These are phyloP conservation scores for Aspergillus sp. DNA, from an alignment of 2,329 filamentous ascomycete species.

Conservation along the genomic window DNA sequence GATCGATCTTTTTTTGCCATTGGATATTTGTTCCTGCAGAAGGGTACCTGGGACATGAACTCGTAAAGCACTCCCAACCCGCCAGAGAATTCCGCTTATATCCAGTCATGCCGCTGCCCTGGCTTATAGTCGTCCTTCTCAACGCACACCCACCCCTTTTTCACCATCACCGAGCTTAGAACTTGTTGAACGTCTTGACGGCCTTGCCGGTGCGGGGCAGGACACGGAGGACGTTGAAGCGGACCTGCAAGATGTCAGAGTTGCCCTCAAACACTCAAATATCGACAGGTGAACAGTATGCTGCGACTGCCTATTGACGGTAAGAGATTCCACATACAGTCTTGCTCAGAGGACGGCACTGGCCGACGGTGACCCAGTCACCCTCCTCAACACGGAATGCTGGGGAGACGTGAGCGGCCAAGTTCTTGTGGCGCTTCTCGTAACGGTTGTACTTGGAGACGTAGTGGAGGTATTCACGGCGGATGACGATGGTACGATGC, in stretches of 20 bases:
- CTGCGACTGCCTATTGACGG: not conserved
- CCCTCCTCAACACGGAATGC: slow-evolving; percentile 99
- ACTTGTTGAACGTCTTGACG: slow-evolving; percentile 98
- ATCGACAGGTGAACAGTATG: not conserved
- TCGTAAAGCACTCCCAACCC: slow-evolving; percentile 32
- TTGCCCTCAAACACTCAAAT: not conserved
- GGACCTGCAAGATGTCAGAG: slow-evolving; percentile 52
- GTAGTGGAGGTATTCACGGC: slow-evolving; percentile 99
- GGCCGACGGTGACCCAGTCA: slow-evolving; percentile 98
- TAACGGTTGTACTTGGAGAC: slow-evolving; percentile 99
- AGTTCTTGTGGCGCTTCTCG: slow-evolving; percentile 99
- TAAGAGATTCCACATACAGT: slow-evolving; percentile 60
- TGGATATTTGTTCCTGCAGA: slow-evolving; percentile 33
- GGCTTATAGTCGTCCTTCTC: slow-evolving; percentile 20
- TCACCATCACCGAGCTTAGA: slow-evolving; percentile 53
- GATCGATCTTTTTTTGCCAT: slow-evolving; percentile 31
- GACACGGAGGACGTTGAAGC: slow-evolving; percentile 99
- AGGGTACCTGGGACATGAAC: slow-evolving; percentile 34
- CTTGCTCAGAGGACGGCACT: slow-evolving; percentile 99
- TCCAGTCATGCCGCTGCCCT: slow-evolving; percentile 31
- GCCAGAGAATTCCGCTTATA: slow-evolving; percentile 27
- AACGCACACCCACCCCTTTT: slow-evolving; percentile 18
- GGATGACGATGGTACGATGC: slow-evolving; percentile 99
- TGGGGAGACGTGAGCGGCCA: slow-evolving; percentile 95
- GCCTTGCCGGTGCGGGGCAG: slow-evolving; percentile 94